Evolutionary conservation across 371 early-diverging fungal species (phyloP).

Genomic region (Apophysomyces elegans): DNA sequence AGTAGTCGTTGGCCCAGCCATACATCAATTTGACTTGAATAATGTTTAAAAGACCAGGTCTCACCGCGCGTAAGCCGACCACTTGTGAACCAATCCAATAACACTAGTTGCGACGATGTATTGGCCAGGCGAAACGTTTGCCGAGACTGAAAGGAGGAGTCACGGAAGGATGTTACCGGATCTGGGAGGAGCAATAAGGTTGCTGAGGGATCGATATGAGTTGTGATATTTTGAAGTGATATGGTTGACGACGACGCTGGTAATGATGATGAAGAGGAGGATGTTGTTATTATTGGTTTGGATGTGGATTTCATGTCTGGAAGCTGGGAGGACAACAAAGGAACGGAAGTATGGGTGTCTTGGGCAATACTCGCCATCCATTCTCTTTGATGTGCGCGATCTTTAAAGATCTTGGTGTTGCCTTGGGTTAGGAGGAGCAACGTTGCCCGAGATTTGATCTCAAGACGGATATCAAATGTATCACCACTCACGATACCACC

Average conservation of each 20-base stretch:
- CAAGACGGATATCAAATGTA: slow-evolving; percentile 52
- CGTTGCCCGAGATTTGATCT: slow-evolving; percentile 48
- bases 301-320: background rate
- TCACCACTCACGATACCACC: slow-evolving; percentile 84
- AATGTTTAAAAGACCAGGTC: slow-evolving; percentile 70
- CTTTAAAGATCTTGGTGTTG: slow-evolving; percentile 75
- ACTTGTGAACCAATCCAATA: slow-evolving; percentile 85
- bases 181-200: slow-evolving; percentile 71
- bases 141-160: slow-evolving; percentile 63
- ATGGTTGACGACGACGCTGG: background rate
- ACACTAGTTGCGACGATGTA: slow-evolving; percentile 54
- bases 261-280: too few relatives aligned
- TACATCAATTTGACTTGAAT: slow-evolving; percentile 66
- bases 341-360: slow-evolving; percentile 17
- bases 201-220: slow-evolving; percentile 37
- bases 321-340: slow-evolving; percentile 10
- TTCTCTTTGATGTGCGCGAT: slow-evolving; percentile 30
- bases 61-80: slow-evolving; percentile 78
- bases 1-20: slow-evolving; percentile 42
- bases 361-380: slow-evolving; percentile 27
- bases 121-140: slow-evolving; percentile 59
- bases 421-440: slow-evolving; percentile 78
- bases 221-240: slow-evolving; percentile 53
- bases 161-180: slow-evolving; percentile 75
- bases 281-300: background rate